Evolutionary conservation across 2,329 filamentous ascomycete species (phyloP).

Genomic region (Scortechinia acanthostroma): DNA sequence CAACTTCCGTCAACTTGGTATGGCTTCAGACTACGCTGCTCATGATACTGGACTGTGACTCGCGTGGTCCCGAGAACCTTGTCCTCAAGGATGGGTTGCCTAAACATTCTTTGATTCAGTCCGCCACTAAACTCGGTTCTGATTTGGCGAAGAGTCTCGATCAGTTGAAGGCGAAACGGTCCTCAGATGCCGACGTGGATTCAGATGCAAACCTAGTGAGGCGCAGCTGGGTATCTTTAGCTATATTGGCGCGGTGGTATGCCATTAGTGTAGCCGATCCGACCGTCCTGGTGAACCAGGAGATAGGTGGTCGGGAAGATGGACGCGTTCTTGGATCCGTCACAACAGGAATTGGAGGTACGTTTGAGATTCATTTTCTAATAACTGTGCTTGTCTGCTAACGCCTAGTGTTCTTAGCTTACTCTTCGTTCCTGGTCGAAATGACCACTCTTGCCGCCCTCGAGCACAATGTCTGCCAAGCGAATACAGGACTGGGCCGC

Average conservation of each 20-base stretch:
- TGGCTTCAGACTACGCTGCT: conserved; percentile 28
- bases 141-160: conserved; percentile 24
- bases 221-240: conserved; percentile 26
- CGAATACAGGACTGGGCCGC: conserved; percentile 21
- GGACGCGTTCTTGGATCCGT: conserved; percentile 22
- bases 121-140: conserved; percentile 23
- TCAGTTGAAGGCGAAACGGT: conserved; percentile 20
- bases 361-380: conserved; percentile 9
- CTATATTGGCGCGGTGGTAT: conserved; percentile 28
- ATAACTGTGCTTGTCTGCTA: conserved; percentile 3
- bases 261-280: conserved; percentile 26
- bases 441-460: conserved; percentile 20
- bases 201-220: conserved; percentile 27
- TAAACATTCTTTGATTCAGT: conserved; percentile 26
- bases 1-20: conserved; percentile 23
- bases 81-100: conserved; percentile 26
- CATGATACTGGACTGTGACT: conserved; percentile 29
- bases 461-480: conserved; percentile 17
- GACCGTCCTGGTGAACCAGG: conserved; percentile 22
- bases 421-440: conserved; percentile 23
- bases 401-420: conserved; percentile 13
- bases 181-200: conserved; percentile 21
- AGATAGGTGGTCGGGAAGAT: conserved; percentile 26
- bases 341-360: conserved; percentile 24
- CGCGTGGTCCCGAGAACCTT: conserved; percentile 28